Percentiles rank a stretch among this genome's conserved stretches.
Conservation (phyloP, 306 rosid genomes). For the Cicer bijugum region DNA sequence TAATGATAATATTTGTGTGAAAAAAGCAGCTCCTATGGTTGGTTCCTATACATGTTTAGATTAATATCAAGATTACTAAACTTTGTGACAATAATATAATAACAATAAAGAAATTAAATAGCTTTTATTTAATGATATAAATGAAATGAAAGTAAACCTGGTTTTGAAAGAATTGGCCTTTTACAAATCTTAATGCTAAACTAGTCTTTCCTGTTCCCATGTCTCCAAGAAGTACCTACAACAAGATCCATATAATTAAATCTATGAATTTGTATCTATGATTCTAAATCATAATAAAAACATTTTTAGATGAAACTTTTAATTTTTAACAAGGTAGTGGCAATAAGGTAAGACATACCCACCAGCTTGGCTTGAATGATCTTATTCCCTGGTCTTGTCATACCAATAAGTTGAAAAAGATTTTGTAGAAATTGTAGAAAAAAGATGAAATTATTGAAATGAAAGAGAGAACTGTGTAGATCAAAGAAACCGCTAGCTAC, state of each 20-base stretch:
- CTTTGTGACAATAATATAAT: neutral
- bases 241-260: neutral
- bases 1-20: slow-evolving; percentile 80
- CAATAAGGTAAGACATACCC: slow-evolving; percentile 72
- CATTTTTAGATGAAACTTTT: neutral
- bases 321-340: neutral
- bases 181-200: slow-evolving; percentile 80
- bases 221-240: slow-evolving; percentile 58
- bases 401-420: slow-evolving; percentile 30
- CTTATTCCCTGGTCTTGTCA: slow-evolving; percentile 69
- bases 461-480: slow-evolving; percentile 28
- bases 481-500: slow-evolving; percentile 15
- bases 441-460: slow-evolving; percentile 20
- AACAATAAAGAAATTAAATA: neutral
- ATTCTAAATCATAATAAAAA: slow-evolving; percentile 5
- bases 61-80: slow-evolving; percentile 24
- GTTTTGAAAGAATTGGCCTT: slow-evolving; percentile 70
- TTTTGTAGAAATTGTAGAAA: slow-evolving; percentile 27
- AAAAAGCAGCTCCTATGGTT: slow-evolving; percentile 92
- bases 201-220: slow-evolving; percentile 62
- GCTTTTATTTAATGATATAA: slow-evolving; percentile 15
- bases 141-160: slow-evolving; percentile 57
- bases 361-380: slow-evolving; percentile 92
- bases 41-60: slow-evolving; percentile 64
- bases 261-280: neutral